Evolutionary conservation across 2,329 filamentous ascomycete species (phyloP), one percentile per base, ranked within the genome.

Genomic region (Pseudogymnoascus sp.): DNA sequence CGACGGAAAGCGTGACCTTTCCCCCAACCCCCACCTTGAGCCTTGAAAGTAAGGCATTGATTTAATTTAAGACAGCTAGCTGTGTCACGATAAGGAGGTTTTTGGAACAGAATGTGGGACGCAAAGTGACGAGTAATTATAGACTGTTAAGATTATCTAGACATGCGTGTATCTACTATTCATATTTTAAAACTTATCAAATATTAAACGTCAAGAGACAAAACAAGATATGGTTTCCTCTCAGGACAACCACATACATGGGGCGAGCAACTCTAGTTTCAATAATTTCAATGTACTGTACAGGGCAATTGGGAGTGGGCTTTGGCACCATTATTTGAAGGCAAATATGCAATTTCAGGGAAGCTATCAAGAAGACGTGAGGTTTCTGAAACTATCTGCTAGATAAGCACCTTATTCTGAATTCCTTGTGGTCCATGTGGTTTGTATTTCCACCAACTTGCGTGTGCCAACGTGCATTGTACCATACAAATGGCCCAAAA

Each of bases 391-490:
- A 33, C 49, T 33, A 55, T 55, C 16, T 55, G 29, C 49, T 55
- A 33, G 16, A 55, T 55, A 55, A 55, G 49, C 49, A 33, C 11
- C 49, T 55, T 55, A 55, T 55, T 55, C 49, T 55, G 49, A 55
- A 55, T 55, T 33, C 29, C 49, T 19, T 55, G 31, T 33, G 49
- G 11, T 29, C 23, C 23, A 52, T 55, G 49, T 26, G 49, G 29
- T 35, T 55, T 10, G 16, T 55, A 35, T 55, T 19, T 10, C n/a
- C 33, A 29, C 49, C 16, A 55, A 55, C 49, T 55, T 55, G 29
- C 49, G 33, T 55, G 26, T 55, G 49, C n/a, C 49, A 55, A 55
- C 49, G 26, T 55, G 49, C 49, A 55, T 55, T 55, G 49, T 55
- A 21, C 49, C 49, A 55, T 21, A 55, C 49, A 33, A 55, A 55